A percentile compares a stretch with the other conserved stretches of the same genome.
phyloP scores from a whole-genome alignment of 106 monocot genomes.

The Dendrobium chrysotoxum region DNA sequence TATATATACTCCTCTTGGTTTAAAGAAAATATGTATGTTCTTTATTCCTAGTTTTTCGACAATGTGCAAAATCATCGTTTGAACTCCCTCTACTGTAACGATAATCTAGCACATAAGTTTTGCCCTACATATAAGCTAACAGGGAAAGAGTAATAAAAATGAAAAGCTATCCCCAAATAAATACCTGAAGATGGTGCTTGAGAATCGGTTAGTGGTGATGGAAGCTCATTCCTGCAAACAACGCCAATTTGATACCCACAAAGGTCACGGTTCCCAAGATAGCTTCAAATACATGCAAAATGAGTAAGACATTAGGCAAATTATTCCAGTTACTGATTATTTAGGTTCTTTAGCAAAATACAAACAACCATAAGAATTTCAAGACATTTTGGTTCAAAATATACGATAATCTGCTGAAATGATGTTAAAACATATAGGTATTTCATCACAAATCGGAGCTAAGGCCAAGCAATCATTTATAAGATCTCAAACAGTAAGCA shows the following conservation, averaged over 20 bases:
- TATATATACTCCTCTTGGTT: no score
- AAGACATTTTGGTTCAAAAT: not conserved
- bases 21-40: no score
- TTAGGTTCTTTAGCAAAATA: not conserved
- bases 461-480: not conserved
- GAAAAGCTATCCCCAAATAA: not conserved
- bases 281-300: slow-evolving; percentile 28
- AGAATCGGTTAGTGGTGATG: slow-evolving; percentile 26
- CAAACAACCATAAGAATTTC: not conserved
- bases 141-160: not conserved
- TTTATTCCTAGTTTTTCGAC: no score
- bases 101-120: no score
- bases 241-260: slow-evolving; percentile 72
- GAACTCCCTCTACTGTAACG: no score
- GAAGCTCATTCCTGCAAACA: slow-evolving; percentile 52
- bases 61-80: no score
- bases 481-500: not conserved
- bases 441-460: not conserved
- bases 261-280: slow-evolving; percentile 71
- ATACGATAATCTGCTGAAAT: not conserved
- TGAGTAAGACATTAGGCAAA: not conserved
- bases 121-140: not conserved
- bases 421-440: not conserved
- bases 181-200: slow-evolving; percentile 38
- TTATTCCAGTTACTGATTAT: not conserved